Evolutionary conservation across 2,329 filamentous ascomycete genomes (phyloP).

Genomic region (Arachnopeziza araneosa): DNA sequence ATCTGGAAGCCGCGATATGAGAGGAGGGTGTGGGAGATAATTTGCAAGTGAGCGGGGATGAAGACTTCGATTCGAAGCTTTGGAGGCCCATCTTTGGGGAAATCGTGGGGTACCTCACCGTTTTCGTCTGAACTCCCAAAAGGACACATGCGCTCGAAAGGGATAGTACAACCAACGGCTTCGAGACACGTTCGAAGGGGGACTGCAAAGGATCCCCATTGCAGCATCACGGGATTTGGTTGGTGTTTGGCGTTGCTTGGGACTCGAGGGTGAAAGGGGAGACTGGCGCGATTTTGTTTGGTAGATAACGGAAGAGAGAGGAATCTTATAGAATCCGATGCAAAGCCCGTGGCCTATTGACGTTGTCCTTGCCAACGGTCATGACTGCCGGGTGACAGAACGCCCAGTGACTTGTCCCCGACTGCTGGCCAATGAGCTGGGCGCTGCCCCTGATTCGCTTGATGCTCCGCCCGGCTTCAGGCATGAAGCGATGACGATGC

Average conservation of each 20-base stretch:
- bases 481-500: neutral
- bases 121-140: neutral
- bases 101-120: too few relatives aligned
- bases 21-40: neutral
- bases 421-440: neutral
- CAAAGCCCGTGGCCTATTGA: neutral
- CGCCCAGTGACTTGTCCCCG: neutral
- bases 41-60: neutral
- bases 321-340: neutral
- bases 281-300: neutral
- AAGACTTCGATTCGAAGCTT: neutral
- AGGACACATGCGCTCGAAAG: neutral
- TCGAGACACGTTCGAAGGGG: neutral
- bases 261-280: neutral
- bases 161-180: neutral
- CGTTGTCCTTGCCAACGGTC: neutral
- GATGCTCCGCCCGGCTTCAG: neutral
- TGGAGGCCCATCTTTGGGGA: neutral
- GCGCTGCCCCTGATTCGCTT: neutral
- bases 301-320: neutral
- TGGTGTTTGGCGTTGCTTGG: neutral
- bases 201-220: neutral
- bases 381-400: neutral
- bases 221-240: neutral
- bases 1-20: neutral